Evolutionary conservation across 2,329 filamentous ascomycete genomes (phyloP), one percentile per base, ranked within the genome.

Genomic region (Arthroderma sp.): DNA sequence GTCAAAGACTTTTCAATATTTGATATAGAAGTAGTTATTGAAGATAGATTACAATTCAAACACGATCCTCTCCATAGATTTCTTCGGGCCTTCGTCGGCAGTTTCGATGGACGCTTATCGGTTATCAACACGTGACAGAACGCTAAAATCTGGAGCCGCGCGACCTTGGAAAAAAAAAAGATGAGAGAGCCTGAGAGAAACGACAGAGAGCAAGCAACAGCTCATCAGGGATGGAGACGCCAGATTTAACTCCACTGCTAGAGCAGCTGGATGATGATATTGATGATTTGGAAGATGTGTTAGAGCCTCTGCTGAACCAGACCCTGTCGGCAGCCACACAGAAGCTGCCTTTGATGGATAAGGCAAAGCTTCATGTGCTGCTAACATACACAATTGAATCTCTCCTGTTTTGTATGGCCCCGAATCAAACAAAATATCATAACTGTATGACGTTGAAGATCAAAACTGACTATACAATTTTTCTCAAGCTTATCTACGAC

Each of bases 301-400:
- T 96, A 29, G 66, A 76, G 50, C 86, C 89, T n/a, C 68, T 96
- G 4, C 67, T 94, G 28, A 69, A 72, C 32, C 72, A 73, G 41
- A 63, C 74, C 1, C 67, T 95, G 37, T 70, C 77, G 42, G 77
- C 81, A 36, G 75, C 78, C 46, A 78, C 85, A 4, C 80, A 78
- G 45, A 86, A 86, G 59, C 72, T 96, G 29, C 88, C 89, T 1
- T 73, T 96, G n/a, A 73, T 98, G 49, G 89, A 96, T 69, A 88
- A 86, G 67, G 87, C 91, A 5, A 95, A 96, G 67, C 78, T 95
- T 48, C 86, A 93, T 60, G 81, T 91, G n/a, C 72, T 94, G 15
- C 73, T 81, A 42, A 83, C 86, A 11, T 98, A 96, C 62, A 77
- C 88, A 0, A 81, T 98, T 50, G 89, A 96, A 58, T 93, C 88